Evolutionary conservation across 2,329 filamentous ascomycete genomes (phyloP), one percentile per base, ranked within the genome.

Genomic region (Ophiosphaerella herpotricha): DNA sequence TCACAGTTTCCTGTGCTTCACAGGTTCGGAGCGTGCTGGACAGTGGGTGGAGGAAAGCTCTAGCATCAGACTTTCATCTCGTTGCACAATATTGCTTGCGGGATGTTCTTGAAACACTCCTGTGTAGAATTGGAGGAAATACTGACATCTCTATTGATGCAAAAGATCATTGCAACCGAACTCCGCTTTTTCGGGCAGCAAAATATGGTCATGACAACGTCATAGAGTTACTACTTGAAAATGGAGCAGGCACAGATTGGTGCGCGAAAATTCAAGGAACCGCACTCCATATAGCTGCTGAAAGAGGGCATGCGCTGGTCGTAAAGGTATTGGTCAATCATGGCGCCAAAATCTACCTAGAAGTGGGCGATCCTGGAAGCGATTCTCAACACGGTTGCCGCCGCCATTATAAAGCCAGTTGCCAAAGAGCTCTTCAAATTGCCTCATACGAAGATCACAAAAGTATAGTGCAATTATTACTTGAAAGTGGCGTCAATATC

Each of bases 401-500:
- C 16, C 16, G 16, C 16, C 16, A 18, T 18, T 18, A 18, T 18
- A 3, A 18, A 18, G 16, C 16, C 16, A 3, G 16, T 18, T 18
- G 16, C 16, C 16, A 18, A 18, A 18, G 3, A 2, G 16, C 16
- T 18, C 16, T 38, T 13, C 26, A 2, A 29, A 4, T 29, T 29
- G 26, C 26, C 9, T 29, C 26, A 29, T 7, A 7, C 9, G 26
- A 11, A 29, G 36, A 13, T n/a, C 18, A 40, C 7, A 23, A 12
- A 9, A 5, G 13, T n/a, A n/a, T 46, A n/a, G 48, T 46, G 11
- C 24, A 38, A 7, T 33, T 43, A 12, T 39, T 60, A 5, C 48
- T 60, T 11, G 41, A 57, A 4, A 39, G 40, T 14, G 54, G 48
- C 5, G 51, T 54, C 5, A 43, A 60, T 38, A 32, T 47, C 1